phyloP scores from a whole-genome alignment of 768 basidiomycete species.

The Serendipita sp. region DNA sequence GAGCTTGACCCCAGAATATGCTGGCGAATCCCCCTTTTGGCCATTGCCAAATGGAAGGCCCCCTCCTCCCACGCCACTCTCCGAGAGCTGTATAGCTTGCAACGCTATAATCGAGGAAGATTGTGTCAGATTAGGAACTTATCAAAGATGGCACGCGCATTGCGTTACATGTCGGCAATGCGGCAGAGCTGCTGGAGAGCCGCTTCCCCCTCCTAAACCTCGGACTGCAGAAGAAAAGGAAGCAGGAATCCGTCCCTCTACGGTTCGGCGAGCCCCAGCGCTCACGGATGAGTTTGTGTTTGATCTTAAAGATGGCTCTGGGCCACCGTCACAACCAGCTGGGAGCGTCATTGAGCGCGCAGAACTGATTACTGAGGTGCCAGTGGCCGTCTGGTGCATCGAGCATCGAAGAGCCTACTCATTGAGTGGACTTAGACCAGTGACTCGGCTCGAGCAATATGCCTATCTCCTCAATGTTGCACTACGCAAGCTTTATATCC shows the following conservation, averaged over 20 bases:
- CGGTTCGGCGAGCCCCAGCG: constrained; percentile 59
- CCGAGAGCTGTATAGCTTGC: constrained; percentile 84
- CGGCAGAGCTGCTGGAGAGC: constrained; percentile 52
- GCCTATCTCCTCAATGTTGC: constrained; percentile 95
- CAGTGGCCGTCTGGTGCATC: constrained; percentile 46
- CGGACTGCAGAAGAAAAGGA: constrained; percentile 31
- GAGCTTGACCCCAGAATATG: constrained; percentile 78
- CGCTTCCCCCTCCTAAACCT: constrained; percentile 34
- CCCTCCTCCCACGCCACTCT: constrained; percentile 38
- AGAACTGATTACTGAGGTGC: constrained; percentile 31
- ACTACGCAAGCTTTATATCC: constrained; percentile 71
- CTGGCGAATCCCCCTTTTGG: constrained; percentile 68
- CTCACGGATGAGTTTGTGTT: constrained; percentile 66
- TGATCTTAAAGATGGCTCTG: constrained; percentile 42
- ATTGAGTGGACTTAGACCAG: constrained; percentile 68
- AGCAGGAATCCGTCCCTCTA: constrained; percentile 25
- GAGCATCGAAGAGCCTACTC: constrained; percentile 58
- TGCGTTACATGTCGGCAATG: constrained; percentile 79
- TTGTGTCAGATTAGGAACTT: constrained; percentile 87
- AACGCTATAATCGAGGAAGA: constrained; percentile 89
- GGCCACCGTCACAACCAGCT: background rate
- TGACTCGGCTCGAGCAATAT: constrained; percentile 91
- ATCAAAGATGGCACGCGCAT: constrained; percentile 89
- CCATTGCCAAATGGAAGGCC: constrained; percentile 25
- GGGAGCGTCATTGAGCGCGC: constrained; percentile 33